Base-by-base conservation (phyloP, 2,329 filamentous ascomycete species). In the Bipolaris zeicola region DNA sequence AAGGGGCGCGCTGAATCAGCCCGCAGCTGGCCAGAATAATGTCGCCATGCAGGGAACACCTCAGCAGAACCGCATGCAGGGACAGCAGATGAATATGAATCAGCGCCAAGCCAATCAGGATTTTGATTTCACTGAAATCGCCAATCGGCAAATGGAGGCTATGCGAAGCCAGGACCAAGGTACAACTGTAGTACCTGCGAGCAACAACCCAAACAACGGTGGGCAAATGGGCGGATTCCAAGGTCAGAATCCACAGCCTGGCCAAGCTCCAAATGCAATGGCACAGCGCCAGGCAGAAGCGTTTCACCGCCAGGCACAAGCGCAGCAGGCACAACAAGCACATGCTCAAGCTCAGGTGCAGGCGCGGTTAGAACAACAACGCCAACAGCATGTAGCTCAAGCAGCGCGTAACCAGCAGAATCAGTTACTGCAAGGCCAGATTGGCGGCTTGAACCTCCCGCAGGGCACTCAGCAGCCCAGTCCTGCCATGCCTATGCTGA, bases 171-270 rank as follows among this genome's bases (percentile, higher is more conserved):
- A 86, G 65, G 83, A 87, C 70, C 82, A 82, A 46, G 86, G 86
- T 7, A 83, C 86, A 60, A 76, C 83, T 39, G 85, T 87, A n/a
- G 86, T 88, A 3, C 86, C 86, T 8, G 86, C 85, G 6, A 88
- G 84, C 71, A 85, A 83, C 65, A 83, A 83, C 50, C 79, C 80
- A 58, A 82, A 76, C 33, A 56, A 56, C 5, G 73, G 73, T 5
- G 58, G 57, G 20, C 75, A 76, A 42, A 76, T 78, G 73, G 66
- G 72, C 28, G 72, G 65, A 13, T 78, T 74, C 42, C 63, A 63
- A 11, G 60, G 59, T 7, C 71, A 72, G 56, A 63, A 65, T 28
- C 42, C 59, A 14, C 72, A 74, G 47, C 57, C 58, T 24, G 60
- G 63, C 14, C 72, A 72, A 37, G 55, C 56, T 5, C 71, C 70